Base-by-base conservation (phyloP, 164 flowering plant genomes). In the Tetrastigma voinierianum region DNA sequence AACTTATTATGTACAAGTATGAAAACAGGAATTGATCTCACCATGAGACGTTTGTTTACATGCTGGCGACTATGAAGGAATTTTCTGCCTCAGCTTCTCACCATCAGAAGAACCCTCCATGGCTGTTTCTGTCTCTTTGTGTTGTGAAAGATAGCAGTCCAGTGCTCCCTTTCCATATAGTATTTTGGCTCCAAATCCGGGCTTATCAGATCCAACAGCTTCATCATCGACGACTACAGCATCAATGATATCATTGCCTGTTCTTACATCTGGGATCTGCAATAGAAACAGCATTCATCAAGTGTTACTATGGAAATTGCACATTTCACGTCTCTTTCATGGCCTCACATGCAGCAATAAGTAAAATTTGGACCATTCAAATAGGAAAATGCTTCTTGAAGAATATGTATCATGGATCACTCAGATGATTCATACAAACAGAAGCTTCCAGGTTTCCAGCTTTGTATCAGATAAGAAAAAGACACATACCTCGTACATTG, bases 191-290 rank as follows among this genome's bases (percentile, higher is more conserved):
- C 95, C 95, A 68, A 62, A 62, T 0, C 86, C 84, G 2, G 61
- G 73, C 10, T 73, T 81, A 4, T 80, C 85, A 1, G 71, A 64
- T 51, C 81, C 87, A 65, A 91, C 77, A 6, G 95, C 87, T 16
- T 88, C 94, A 70, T 86, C 91, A 56, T 91, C 93, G 17, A 94
- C 95, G n/a, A 94, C 82, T 55, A 88, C 97, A 10, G 89, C 96
- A 72, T 91, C 98, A 67, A 94, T 91, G 67, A 80, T 76, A 51
- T 86, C 83, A n/a, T 82, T 81, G 1, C 94, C 97, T 9, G 82
- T 83, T 73, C 90, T 83, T 17, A 64, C 75, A 76, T 94, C 97
- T 48, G 97, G 98, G 72, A 91, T 88, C 98, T 94, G 81, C 72
- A 73, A 18, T 18, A 67, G 13, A 57, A 25, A 46, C 9, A 59